phyloP scores from a whole-genome alignment of 352 stramenopile genomes.

The Phytophthora uliginosa region DNA sequence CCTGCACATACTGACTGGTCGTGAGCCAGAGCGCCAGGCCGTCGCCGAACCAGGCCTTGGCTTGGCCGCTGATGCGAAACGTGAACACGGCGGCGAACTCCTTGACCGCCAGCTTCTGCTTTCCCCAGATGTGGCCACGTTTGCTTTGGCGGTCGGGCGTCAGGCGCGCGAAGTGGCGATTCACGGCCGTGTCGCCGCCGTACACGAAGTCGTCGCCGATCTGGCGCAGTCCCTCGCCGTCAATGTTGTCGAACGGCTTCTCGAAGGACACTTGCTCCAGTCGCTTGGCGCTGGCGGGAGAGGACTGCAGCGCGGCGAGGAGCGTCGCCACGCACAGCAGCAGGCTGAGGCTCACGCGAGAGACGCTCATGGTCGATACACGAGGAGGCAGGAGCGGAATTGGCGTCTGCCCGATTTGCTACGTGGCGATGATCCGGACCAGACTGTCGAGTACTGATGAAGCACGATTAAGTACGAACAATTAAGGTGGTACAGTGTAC shows the following conservation, averaged over 20 bases:
- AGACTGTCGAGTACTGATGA: slow-evolving; percentile 4
- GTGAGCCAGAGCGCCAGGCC: slow-evolving; percentile 88
- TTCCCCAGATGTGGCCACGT: slow-evolving; percentile 80
- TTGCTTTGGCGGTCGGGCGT: slow-evolving; percentile 87
- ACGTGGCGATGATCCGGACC: slow-evolving; percentile 26
- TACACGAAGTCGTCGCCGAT: slow-evolving; percentile 66
- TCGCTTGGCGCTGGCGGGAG: slow-evolving; percentile 39
- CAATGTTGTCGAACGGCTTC: slow-evolving; percentile 86
- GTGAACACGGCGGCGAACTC: slow-evolving; percentile 86
- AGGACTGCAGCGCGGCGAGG: slow-evolving; percentile 28
- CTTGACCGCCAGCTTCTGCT: slow-evolving; percentile 59
- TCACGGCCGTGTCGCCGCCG: slow-evolving; percentile 74
- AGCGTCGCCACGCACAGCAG: slow-evolving; percentile 35
- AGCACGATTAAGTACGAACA: slow-evolving; percentile 21
- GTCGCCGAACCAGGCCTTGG: slow-evolving; percentile 80
- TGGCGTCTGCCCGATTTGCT: slow-evolving; percentile 24
- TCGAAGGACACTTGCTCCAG: slow-evolving; percentile 73
- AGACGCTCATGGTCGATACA: slow-evolving; percentile 31
- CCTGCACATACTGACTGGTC: slow-evolving; percentile 58
- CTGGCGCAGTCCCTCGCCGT: slow-evolving; percentile 63
- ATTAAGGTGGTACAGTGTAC: background rate
- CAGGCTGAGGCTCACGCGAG: slow-evolving; percentile 19
- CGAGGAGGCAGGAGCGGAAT: slow-evolving; percentile 7
- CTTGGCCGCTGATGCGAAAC: slow-evolving; percentile 89
- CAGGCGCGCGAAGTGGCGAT: slow-evolving; percentile 85